Evolutionary conservation across 1,284 basidiomycete genomes (phyloP).

Genomic region (Termitomyces sp.): DNA sequence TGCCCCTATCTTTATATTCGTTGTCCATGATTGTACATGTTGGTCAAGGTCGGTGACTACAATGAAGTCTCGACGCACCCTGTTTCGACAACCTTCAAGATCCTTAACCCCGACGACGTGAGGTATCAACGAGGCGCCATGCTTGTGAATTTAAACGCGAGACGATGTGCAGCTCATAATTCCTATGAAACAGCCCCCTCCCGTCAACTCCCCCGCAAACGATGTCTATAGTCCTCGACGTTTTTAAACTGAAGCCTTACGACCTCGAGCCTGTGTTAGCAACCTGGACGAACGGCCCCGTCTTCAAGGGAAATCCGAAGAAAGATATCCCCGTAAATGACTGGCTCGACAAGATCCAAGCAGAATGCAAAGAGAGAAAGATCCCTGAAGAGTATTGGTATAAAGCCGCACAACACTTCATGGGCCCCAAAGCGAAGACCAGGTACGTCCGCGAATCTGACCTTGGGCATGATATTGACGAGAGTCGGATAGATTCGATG

Average conservation of each 20-base stretch:
- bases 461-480: background rate
- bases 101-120: constrained; percentile 4
- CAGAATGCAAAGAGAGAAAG: constrained; percentile 59
- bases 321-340: constrained; percentile 63
- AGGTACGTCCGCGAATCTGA: constrained; percentile 27
- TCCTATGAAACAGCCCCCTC: background rate
- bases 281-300: constrained; percentile 58
- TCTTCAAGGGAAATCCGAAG: constrained; percentile 60
- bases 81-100: background rate
- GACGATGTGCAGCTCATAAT: background rate
- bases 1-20: background rate
- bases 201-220: background rate
- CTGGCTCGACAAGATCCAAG: constrained; percentile 65
- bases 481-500: constrained; percentile 43
- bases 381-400: constrained; percentile 75
- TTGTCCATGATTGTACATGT: background rate
- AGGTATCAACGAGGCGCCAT: constrained; percentile 15
- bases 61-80: background rate
- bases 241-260: constrained; percentile 71
- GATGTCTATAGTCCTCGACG: constrained; percentile 48
- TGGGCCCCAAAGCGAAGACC: constrained; percentile 58
- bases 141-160: constrained; percentile 9
- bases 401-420: constrained; percentile 68
- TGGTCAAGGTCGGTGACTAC: background rate
- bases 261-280: constrained; percentile 61